These are phyloP conservation scores for Beauveria pseudobassiana DNA, from an alignment of 2,329 filamentous ascomycete species.

Conservation along the genomic window DNA sequence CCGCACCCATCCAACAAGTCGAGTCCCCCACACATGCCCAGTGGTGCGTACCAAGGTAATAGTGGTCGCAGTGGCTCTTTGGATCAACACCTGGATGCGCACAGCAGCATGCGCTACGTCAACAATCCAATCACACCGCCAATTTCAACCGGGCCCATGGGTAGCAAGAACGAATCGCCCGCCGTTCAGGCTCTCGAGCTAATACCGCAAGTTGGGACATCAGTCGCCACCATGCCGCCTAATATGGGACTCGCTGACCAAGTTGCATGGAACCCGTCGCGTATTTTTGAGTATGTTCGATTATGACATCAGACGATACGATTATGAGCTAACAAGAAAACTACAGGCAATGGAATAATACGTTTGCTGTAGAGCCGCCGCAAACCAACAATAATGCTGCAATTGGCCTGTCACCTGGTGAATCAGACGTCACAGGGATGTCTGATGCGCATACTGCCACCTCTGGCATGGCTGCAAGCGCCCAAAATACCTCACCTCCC, in stretches of 20 bases:
- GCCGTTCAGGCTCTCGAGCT: conserved; percentile 64
- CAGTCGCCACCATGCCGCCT: conserved; percentile 43
- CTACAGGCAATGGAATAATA: conserved; percentile 83
- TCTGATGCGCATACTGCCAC: conserved; percentile 40
- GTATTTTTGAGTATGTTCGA: conserved; percentile 71
- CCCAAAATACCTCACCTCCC: conserved; percentile 38
- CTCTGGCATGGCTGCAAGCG: conserved; percentile 38
- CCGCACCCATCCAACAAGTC: conserved; percentile 57
- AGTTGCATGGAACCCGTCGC: conserved; percentile 72
- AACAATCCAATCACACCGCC: conserved; percentile 73
- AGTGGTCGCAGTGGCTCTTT: conserved; percentile 40
- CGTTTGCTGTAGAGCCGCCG: conserved; percentile 60
- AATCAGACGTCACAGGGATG: conserved; percentile 45
- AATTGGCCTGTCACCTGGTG: conserved; percentile 44
- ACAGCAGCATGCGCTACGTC: conserved; percentile 51
- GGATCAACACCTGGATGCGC: conserved; percentile 47
- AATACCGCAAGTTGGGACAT: conserved; percentile 53
- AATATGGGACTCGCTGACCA: conserved; percentile 56
- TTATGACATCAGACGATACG: neutral
- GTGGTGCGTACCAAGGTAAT: conserved; percentile 40
- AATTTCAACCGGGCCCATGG: conserved; percentile 63
- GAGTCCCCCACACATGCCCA: conserved; percentile 51
- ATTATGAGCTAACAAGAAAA: neutral
- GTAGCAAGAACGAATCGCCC: conserved; percentile 71
- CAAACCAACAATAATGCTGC: conserved; percentile 38